Evolutionary conservation across 2,329 filamentous ascomycete genomes (phyloP).

Genomic region (Aspergillus transmontanensis): DNA sequence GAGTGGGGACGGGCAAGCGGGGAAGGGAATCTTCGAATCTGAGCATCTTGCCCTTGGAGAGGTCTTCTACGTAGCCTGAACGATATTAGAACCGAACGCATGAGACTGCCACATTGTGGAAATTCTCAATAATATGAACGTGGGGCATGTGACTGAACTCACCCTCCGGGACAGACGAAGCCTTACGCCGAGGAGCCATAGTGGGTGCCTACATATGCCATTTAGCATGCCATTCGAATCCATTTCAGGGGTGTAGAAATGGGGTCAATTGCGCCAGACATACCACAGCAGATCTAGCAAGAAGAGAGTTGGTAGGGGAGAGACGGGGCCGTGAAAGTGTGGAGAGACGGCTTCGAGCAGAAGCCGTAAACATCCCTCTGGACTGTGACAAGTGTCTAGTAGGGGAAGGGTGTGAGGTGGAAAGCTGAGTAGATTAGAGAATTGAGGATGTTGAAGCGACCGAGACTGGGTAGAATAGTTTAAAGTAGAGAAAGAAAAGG

Average conservation of each 20-base stretch:
- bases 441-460: constrained; percentile 16
- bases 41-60: constrained; percentile 65
- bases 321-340: constrained; percentile 43
- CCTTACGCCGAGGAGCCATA: constrained; percentile 46
- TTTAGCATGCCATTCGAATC: not conserved
- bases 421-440: constrained; percentile 6
- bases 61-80: constrained; percentile 66
- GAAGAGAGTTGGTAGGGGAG: constrained; percentile 34
- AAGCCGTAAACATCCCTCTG: constrained; percentile 48
- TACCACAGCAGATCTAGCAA: constrained; percentile 39
- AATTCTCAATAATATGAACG: not conserved
- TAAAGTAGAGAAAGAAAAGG: constrained; percentile 14
- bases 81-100: not conserved
- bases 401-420: constrained; percentile 14
- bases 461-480: constrained; percentile 7
- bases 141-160: constrained; percentile 29
- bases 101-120: not conserved
- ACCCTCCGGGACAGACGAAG: constrained; percentile 51
- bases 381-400: constrained; percentile 18
- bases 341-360: constrained; percentile 46
- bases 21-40: constrained; percentile 69
- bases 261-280: constrained; percentile 9
- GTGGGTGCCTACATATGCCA: constrained; percentile 32
- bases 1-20: constrained; percentile 62
- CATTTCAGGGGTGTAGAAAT: not conserved